phyloP scores from a whole-genome alignment of 163 green algal species.

The Chlorella variabilis region DNA sequence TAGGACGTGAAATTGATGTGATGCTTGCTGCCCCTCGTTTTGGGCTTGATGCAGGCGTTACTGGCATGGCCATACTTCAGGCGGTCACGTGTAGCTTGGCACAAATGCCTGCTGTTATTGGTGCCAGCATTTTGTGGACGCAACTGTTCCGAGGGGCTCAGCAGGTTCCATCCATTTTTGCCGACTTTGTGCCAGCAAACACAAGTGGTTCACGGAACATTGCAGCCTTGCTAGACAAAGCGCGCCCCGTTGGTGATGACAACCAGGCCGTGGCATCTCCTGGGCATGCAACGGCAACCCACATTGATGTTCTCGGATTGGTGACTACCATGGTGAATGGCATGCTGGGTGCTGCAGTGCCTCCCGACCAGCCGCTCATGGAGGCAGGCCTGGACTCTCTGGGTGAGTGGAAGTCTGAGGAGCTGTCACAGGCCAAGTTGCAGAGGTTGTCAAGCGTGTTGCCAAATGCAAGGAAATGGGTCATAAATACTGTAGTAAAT shows the following conservation, averaged over 20 bases:
- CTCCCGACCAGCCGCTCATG: slow-evolving; percentile 55
- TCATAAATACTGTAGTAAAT: too few species aligned
- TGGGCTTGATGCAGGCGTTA: neutral
- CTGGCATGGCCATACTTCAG: neutral
- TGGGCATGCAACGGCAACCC: neutral
- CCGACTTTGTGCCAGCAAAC: neutral
- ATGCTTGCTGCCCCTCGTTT: too few species aligned
- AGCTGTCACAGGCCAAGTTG: neutral
- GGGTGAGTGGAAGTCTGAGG: slow-evolving; percentile 23
- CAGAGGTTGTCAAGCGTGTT: too few species aligned
- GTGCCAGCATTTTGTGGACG: neutral
- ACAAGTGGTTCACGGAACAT: too few species aligned
- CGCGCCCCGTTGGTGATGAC: too few species aligned
- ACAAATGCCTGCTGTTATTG: neutral
- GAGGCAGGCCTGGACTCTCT: slow-evolving; percentile 74
- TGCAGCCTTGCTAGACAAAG: too few species aligned
- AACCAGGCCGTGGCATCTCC: too few species aligned
- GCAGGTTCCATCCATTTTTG: neutral
- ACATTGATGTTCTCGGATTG: neutral
- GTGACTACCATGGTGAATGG: neutral
- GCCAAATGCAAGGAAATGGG: too few species aligned
- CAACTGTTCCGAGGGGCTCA: neutral
- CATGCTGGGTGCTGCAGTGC: neutral
- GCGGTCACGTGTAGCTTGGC: neutral
- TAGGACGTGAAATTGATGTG: too few species aligned